Evolutionary conservation across 768 basidiomycete genomes (phyloP).

Genomic region (Psilocybe sp.): DNA sequence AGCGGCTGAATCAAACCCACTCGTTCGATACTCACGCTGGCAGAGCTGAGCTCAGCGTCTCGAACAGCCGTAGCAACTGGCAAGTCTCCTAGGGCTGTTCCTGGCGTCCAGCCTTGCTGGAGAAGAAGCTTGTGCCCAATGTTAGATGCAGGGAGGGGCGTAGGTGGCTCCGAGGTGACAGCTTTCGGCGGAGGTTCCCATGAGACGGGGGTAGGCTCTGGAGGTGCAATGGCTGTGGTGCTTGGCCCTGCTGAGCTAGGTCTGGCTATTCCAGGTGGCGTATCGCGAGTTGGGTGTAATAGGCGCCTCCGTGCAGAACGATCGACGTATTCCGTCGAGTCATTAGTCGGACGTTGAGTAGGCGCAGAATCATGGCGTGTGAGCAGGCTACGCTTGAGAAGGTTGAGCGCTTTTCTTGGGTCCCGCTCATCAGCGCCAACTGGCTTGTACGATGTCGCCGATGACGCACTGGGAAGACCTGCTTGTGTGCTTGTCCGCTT

Average conservation of each 20-base stretch:
- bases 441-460: slow-evolving; percentile 15
- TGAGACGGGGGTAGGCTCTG: not conserved
- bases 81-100: slow-evolving; percentile 45
- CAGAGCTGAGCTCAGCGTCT: no score
- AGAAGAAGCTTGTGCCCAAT: slow-evolving; percentile 66
- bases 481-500: slow-evolving; percentile 27
- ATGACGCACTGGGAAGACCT: slow-evolving; percentile 22
- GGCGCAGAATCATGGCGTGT: slow-evolving; percentile 38
- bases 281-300: slow-evolving; percentile 48
- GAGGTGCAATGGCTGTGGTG: not conserved
- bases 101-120: slow-evolving; percentile 79
- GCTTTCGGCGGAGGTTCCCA: slow-evolving; percentile 1
- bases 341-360: slow-evolving; percentile 6
- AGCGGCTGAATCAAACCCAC: slow-evolving; percentile 56
- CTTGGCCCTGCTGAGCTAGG: slow-evolving; percentile 13
- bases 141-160: slow-evolving; percentile 53
- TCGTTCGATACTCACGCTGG: slow-evolving; percentile 14
- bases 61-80: slow-evolving; percentile 20
- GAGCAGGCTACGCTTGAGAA: slow-evolving; percentile 64
- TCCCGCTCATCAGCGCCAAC: slow-evolving; percentile 29
- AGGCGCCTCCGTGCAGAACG: slow-evolving; percentile 71
- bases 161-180: slow-evolving; percentile 38
- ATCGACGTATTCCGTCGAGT: slow-evolving; percentile 48
- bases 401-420: slow-evolving; percentile 62
- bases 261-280: slow-evolving; percentile 50